Evolutionary conservation across 1,139 yeast genomes (phyloP).

Genomic region (Geotrichum europaeum): DNA sequence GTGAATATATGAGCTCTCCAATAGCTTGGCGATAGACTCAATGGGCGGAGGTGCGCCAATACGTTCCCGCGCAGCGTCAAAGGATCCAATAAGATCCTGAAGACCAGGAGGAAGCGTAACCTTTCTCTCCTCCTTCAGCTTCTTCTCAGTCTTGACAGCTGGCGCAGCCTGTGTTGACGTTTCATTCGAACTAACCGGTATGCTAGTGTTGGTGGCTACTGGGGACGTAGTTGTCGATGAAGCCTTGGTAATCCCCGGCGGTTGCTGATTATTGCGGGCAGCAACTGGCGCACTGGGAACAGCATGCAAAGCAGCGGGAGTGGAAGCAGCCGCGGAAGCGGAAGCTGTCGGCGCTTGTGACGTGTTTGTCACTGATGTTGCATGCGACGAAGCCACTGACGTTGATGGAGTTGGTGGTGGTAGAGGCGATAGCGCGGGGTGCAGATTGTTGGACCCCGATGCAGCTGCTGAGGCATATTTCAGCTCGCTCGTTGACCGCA

Average conservation of each 20-base stretch:
- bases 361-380: conserved; percentile 13
- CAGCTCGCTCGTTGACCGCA: conserved; percentile 50
- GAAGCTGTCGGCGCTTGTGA: conserved; percentile 22
- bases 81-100: conserved; percentile 42
- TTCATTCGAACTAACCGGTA: not conserved
- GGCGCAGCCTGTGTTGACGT: conserved; percentile 10
- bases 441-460: conserved; percentile 33
- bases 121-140: conserved; percentile 3
- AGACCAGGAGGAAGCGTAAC: conserved; percentile 44
- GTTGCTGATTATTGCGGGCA: conserved; percentile 15
- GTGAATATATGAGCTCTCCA: conserved; percentile 73
- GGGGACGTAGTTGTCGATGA: conserved; percentile 17
- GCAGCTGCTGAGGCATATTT: conserved; percentile 72
- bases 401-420: conserved; percentile 27
- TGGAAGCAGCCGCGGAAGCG: conserved; percentile 18
- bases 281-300: conserved; percentile 5
- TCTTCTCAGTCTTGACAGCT: conserved; percentile 6
- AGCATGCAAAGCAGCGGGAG: not conserved
- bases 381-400: conserved; percentile 14
- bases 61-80: conserved; percentile 43
- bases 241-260: conserved; percentile 25
- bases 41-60: conserved; percentile 50
- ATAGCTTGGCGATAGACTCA: conserved; percentile 48
- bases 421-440: conserved; percentile 30
- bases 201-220: not conserved